Conservation (phyloP, 345 rosid genomes). For the Anacardium occidentale region DNA sequence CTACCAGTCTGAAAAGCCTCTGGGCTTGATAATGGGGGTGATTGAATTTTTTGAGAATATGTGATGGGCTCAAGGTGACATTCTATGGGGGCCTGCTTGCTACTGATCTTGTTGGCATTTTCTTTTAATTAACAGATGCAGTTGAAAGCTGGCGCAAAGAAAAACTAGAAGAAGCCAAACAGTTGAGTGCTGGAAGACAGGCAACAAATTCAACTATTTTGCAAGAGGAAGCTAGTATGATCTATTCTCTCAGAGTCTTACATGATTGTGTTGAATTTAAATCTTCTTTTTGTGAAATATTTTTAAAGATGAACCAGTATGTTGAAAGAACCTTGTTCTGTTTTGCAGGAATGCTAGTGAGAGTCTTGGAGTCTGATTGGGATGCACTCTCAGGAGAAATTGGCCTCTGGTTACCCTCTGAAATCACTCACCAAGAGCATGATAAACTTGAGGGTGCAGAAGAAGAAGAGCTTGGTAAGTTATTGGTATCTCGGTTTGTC, state of each 20-base stretch:
- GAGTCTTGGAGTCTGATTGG: slow-evolving; percentile 83
- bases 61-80: background rate
- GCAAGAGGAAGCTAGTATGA: slow-evolving; percentile 76
- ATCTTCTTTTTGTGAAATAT: slow-evolving; percentile 4
- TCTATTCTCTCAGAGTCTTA: background rate
- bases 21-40: slow-evolving; percentile 6
- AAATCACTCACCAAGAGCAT: slow-evolving; percentile 61
- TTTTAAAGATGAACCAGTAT: slow-evolving; percentile 8
- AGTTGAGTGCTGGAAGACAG: slow-evolving; percentile 38
- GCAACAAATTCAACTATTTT: slow-evolving; percentile 47
- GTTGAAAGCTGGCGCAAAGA: slow-evolving; percentile 89
- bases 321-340: background rate
- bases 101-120: slow-evolving; percentile 24
- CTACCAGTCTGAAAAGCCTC: background rate
- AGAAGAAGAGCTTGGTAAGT: slow-evolving; percentile 77
- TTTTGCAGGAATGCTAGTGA: slow-evolving; percentile 56
- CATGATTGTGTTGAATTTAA: slow-evolving; percentile 7
- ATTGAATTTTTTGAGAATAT: slow-evolving; percentile 1
- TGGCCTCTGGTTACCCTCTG: slow-evolving; percentile 88
- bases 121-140: slow-evolving; percentile 54
- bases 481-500: slow-evolving; percentile 6
- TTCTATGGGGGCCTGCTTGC: slow-evolving; percentile 1
- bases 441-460: slow-evolving; percentile 84
- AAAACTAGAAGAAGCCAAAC: slow-evolving; percentile 68
- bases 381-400: slow-evolving; percentile 70